Conservation (phyloP, 495 filamentous ascomycete genomes). For the Penicillium crystallinum region DNA sequence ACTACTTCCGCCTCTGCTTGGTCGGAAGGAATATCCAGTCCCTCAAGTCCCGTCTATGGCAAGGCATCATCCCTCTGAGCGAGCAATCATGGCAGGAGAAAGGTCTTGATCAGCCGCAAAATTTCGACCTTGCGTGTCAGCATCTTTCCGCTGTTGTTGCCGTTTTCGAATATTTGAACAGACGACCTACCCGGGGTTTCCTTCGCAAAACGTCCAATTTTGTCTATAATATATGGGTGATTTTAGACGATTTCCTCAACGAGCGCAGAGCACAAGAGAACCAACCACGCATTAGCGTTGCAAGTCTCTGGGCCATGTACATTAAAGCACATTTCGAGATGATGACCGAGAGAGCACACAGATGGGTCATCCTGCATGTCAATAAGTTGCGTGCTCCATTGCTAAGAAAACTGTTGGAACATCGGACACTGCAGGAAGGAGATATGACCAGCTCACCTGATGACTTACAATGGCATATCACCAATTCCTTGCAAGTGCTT, state of each 20-base stretch:
- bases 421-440: not conserved
- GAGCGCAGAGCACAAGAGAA: not conserved
- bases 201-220: conserved; percentile 29
- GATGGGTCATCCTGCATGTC: conserved; percentile 23
- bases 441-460: not conserved
- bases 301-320: conserved; percentile 26
- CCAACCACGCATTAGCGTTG: conserved; percentile 9
- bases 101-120: conserved; percentile 17
- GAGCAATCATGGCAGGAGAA: conserved; percentile 31
- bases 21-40: conserved; percentile 28
- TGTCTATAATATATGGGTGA: conserved; percentile 21
- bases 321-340: conserved; percentile 19
- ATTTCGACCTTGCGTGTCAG: conserved; percentile 30
- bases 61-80: conserved; percentile 29
- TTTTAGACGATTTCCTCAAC: conserved; percentile 18
- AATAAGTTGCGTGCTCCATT: conserved; percentile 17
- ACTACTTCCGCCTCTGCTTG: conserved; percentile 12
- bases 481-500: conserved; percentile 21
- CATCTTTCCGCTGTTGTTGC: conserved; percentile 26
- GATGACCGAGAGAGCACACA: conserved; percentile 26
- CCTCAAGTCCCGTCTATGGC: conserved; percentile 26
- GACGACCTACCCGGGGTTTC: conserved; percentile 10
- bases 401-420: conserved; percentile 2
- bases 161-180: conserved; percentile 29
- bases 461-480: conserved; percentile 14